These are phyloP conservation scores for Hyaloperonospora arabidopsidis DNA, from an alignment of 352 stramenopile species.

Conservation along the genomic window DNA sequence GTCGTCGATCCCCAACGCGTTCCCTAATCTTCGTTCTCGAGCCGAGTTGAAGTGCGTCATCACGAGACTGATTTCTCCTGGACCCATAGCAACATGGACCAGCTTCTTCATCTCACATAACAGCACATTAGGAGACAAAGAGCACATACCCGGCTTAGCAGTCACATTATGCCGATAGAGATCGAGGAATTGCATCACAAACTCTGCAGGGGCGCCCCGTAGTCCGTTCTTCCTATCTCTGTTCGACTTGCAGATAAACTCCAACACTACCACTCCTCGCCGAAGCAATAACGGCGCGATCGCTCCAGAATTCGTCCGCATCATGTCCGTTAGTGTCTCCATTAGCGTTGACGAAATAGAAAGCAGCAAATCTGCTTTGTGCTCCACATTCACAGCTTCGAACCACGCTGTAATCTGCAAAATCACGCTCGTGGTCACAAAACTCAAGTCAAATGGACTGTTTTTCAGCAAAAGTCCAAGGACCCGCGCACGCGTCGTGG, in stretches of 20 bases:
- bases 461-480: slow-evolving; percentile 47
- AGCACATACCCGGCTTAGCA: slow-evolving; percentile 25
- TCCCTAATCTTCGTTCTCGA: slow-evolving; percentile 20
- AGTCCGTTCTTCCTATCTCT: slow-evolving; percentile 32
- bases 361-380: slow-evolving; percentile 31
- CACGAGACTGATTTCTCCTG: slow-evolving; percentile 43
- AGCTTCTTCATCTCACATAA: slow-evolving; percentile 39
- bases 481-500: slow-evolving; percentile 28
- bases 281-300: slow-evolving; percentile 38
- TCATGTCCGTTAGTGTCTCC: slow-evolving; percentile 47
- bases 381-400: slow-evolving; percentile 20
- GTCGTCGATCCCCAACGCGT: slow-evolving; percentile 37
- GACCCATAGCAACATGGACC: slow-evolving; percentile 29
- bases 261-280: slow-evolving; percentile 35
- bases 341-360: slow-evolving; percentile 38
- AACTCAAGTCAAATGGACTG: slow-evolving; percentile 48
- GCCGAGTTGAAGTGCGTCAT: slow-evolving; percentile 31
- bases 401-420: slow-evolving; percentile 53
- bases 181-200: slow-evolving; percentile 52
- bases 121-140: slow-evolving; percentile 30
- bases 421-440: slow-evolving; percentile 33
- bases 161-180: slow-evolving; percentile 44
- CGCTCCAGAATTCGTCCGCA: slow-evolving; percentile 34
- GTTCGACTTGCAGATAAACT: slow-evolving; percentile 61
- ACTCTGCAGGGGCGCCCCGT: slow-evolving; percentile 37